Evolutionary conservation across 73 alveolate species (phyloP), one percentile per base, ranked within the genome.

Genomic region (Paramecium octaurelia): DNA sequence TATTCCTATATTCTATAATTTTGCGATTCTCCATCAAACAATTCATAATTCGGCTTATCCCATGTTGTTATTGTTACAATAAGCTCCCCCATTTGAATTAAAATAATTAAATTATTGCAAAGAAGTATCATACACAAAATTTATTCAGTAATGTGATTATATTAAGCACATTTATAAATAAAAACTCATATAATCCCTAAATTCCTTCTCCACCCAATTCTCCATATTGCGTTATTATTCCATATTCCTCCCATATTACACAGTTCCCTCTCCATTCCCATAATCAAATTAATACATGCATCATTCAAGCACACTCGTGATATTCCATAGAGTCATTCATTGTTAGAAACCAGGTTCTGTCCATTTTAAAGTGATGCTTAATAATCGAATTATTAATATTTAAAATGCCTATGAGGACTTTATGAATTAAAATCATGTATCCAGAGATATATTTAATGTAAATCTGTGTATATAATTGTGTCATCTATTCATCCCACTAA

Each of bases 1-100:
- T 38, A 80, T 24, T 42, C 42, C n/a, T 80, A 24, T 20, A 23
- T 24, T 23, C 57, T 40, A 80, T 80, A 46, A 31, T 80, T 31
- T 20, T 80, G 75, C 5, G 91, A 42, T 48, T 80, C 91, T 48
- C 91, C 91, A 80, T 80, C 91, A 24, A 80, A 80, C 21, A 80
- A 48, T 80, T 80, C 91, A 80, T 80, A 80, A 43, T 27, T 80
- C 14, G 50, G 46, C 29, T 80, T 80, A 46, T 80, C 91, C 91
- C 91, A 80, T 11, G 91, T 80, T 20, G 91, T 80, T 16, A 80
- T 64, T 80, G 68, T 75, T 23, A 75, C 88, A n/a, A 29, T 38
- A 16, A 75, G 88, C 34, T 38, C 60, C 46, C 60, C 88, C 60
- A 75, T 75, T 35, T 34, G 14, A 36, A 64, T 64, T 54, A 54